A percentile compares a stretch with the other conserved stretches of the same genome.
Evolutionary conservation across 257 asterid species (phyloP).

Genomic region (Jacaranda copaia): DNA sequence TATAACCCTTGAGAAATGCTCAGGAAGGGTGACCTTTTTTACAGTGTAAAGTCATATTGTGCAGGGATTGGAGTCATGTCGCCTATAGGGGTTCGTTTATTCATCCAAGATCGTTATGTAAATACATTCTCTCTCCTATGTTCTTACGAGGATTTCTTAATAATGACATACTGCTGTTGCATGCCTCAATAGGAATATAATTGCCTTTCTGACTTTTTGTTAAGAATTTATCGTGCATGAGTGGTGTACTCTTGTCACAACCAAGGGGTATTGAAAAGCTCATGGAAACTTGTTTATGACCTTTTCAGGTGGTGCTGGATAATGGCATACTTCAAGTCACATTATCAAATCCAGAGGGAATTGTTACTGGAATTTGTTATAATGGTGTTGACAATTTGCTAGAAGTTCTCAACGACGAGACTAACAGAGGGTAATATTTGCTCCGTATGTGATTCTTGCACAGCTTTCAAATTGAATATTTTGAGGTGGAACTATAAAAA

Average conservation of each 20-base stretch:
- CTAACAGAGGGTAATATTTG: slow-evolving; percentile 56
- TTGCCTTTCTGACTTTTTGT: background rate
- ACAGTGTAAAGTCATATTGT: slow-evolving; percentile 24
- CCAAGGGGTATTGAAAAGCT: background rate
- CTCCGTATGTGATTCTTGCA: background rate
- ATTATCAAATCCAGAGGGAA: slow-evolving; percentile 61
- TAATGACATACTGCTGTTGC: slow-evolving; percentile 1
- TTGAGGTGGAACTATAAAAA: background rate
- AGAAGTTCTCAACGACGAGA: slow-evolving; percentile 61
- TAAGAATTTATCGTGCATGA: background rate
- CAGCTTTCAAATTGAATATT: background rate
- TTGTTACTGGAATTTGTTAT: slow-evolving; percentile 57
- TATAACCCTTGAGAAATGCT: background rate
- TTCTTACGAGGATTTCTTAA: background rate
- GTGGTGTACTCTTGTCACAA: background rate
- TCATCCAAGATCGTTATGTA: slow-evolving; percentile 70
- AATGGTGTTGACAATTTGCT: slow-evolving; percentile 60
- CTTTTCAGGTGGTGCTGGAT: slow-evolving; percentile 63
- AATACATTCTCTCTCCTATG: slow-evolving; percentile 18
- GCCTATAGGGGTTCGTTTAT: slow-evolving; percentile 62
- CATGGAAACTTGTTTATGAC: background rate
- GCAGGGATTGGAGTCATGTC: slow-evolving; percentile 65
- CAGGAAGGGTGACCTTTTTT: slow-evolving; percentile 9
- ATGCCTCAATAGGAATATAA: too few relatives aligned
- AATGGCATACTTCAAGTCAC: slow-evolving; percentile 66